phyloP scores from a whole-genome alignment of 1,139 yeast genomes.

The Yamadazyma blattariae region DNA sequence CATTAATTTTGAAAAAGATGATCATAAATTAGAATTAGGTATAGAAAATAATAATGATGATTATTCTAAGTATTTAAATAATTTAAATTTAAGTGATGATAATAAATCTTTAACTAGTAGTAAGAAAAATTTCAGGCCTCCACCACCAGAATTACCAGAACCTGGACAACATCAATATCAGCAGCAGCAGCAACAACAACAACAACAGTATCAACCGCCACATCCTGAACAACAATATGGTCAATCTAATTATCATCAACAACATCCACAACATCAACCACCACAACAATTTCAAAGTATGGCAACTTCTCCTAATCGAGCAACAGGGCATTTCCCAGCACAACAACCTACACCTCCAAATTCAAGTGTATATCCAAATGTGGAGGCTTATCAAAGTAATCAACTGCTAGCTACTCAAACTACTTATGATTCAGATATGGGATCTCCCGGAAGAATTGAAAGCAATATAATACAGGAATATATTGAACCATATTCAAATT shows the following conservation, averaged over 20 bases:
- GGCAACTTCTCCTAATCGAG: too few species aligned
- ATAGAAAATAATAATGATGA: slow-evolving; percentile 8
- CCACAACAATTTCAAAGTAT: not conserved
- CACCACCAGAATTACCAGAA: slow-evolving; percentile 14
- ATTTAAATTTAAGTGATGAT: slow-evolving; percentile 13
- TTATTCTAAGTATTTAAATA: slow-evolving; percentile 13
- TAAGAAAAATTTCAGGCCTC: slow-evolving; percentile 13
- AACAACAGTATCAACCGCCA: not conserved
- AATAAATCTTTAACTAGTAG: slow-evolving; percentile 6
- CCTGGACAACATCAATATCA: slow-evolving; percentile 1
- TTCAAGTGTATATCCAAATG: slow-evolving; percentile 5
- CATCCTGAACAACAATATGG: not conserved
- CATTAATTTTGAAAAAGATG: slow-evolving; percentile 15
- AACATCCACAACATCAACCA: slow-evolving; percentile 1
- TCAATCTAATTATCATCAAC: not conserved
- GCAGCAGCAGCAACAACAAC: not conserved
- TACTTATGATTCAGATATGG: slow-evolving; percentile 2
- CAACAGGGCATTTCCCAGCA: not conserved
- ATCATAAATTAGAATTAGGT: slow-evolving; percentile 8
- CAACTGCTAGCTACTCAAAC: slow-evolving; percentile 9
- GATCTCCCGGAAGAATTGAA: slow-evolving; percentile 8
- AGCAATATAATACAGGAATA: slow-evolving; percentile 10
- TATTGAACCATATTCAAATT: slow-evolving; percentile 30
- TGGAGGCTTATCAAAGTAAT: slow-evolving; percentile 4
- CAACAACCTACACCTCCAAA: slow-evolving; percentile 3